Evolutionary conservation across 2,329 filamentous ascomycete species (phyloP).

Genomic region (Colletotrichum cuscutae): DNA sequence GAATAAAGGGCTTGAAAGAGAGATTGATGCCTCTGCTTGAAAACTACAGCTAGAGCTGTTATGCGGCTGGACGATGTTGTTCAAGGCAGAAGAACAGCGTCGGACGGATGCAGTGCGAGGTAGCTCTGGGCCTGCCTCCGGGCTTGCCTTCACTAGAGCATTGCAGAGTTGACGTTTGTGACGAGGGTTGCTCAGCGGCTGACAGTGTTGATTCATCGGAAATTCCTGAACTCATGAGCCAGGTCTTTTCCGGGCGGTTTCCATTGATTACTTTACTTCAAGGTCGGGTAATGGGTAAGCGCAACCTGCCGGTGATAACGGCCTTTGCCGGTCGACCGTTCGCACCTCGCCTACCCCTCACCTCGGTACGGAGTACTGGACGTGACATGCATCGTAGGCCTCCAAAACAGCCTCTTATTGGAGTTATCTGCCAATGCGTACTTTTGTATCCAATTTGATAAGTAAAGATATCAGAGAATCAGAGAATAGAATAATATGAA

Average conservation of each 20-base stretch:
- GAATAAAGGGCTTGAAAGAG: too few species aligned
- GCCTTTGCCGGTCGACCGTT: background rate
- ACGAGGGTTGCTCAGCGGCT: background rate
- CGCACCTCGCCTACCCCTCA: background rate
- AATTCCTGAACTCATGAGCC: background rate
- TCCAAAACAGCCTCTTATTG: background rate
- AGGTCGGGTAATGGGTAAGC: background rate
- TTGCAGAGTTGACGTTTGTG: too few species aligned
- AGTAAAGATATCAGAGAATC: background rate
- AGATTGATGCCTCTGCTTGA: too few species aligned
- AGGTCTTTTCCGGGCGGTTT: background rate
- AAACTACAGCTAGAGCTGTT: background rate
- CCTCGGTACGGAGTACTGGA: constrained; percentile 4
- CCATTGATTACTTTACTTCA: too few species aligned
- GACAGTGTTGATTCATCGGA: background rate
- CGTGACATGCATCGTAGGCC: background rate
- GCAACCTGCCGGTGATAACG: background rate
- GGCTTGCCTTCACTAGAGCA: too few species aligned
- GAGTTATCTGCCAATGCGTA: background rate
- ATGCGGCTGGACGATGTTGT: background rate
- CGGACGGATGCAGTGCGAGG: too few species aligned
- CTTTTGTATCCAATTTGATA: background rate
- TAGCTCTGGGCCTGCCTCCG: too few species aligned
- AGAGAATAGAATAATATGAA: background rate
- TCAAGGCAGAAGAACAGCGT: background rate